phyloP scores from a whole-genome alignment of 2,329 filamentous ascomycete genomes.

The Talaromyces sp. region DNA sequence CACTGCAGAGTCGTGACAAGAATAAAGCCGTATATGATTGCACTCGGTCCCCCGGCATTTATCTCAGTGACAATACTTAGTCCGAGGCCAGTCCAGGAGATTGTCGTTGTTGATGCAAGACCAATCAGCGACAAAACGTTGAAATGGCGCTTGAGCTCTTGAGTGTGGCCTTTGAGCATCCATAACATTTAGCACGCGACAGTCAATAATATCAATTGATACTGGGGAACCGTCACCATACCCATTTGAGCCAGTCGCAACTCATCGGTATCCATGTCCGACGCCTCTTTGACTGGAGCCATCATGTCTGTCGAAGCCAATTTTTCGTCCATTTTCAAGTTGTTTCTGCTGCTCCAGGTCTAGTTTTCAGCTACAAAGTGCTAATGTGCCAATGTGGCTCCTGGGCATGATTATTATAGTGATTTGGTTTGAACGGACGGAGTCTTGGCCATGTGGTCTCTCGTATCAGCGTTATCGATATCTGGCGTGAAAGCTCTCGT shows the following conservation, averaged over 20 bases:
- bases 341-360: not conserved
- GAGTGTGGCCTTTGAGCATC: constrained; percentile 38
- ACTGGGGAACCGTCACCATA: constrained; percentile 14
- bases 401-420: not conserved
- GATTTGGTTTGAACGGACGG: not conserved
- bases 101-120: constrained; percentile 47
- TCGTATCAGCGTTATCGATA: not conserved
- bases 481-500: not conserved
- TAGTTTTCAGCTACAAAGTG: not conserved
- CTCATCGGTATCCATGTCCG: constrained; percentile 26
- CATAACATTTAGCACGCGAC: not conserved
- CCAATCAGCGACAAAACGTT: constrained; percentile 46
- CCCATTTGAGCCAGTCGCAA: constrained; percentile 43
- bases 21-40: constrained; percentile 49
- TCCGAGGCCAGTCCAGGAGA: constrained; percentile 32
- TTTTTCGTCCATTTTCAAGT: not conserved
- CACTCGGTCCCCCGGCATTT: constrained; percentile 44
- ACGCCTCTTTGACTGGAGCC: constrained; percentile 25
- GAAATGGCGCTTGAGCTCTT: constrained; percentile 48
- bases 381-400: not conserved
- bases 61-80: constrained; percentile 45
- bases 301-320: not conserved
- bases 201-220: not conserved
- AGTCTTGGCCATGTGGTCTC: not conserved
- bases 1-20: constrained; percentile 45